Base-by-base conservation (phyloP, 75 land plant species). In the Larix kaempferi region DNA sequence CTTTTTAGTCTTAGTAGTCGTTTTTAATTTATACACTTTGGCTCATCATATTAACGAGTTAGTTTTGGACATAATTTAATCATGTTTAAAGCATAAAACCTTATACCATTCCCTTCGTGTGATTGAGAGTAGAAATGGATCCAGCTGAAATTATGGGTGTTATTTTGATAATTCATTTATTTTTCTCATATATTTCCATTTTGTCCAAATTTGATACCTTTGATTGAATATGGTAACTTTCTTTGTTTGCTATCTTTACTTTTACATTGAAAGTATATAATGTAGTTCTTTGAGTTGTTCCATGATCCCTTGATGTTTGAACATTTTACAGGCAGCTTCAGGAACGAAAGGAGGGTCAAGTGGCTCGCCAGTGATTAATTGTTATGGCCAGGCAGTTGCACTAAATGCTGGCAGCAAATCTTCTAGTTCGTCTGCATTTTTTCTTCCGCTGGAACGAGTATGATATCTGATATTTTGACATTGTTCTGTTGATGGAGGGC, bases 271-370 rank as follows among this genome's bases (percentile, higher is more conserved):
- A 41, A 39, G 15, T 21, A 69, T n/a, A 69, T 69, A 49, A 29
- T 37, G 35, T 33, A 15, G 16, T 66, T 35, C 71, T 66, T 66
- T 66, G 17, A 6, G 44, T 1, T 19, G 35, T 35, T 66, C 71
- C 17, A 16, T 35, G 71, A 2, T 66, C 4, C 17, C n/a, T 4
- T 74, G 29, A 44, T 74, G 22, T 80, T 56, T 37, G n/a, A 57
- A 16, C 73, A 17, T 56, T 25, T 77, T 79, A 27, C 85, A 96
- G 95, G 99, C 99, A 62, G 99, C 99, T 74, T 96, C 99, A 78
- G 99, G 99, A 26, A 96, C 99, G 7, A 96, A 96, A 81, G 99
- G 99, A 61, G 99, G 99, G 27, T 96, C 99, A 13, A 96, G 99
- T 84, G 99, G 99, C 14, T 96, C 99, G n/a, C 99, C 99, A 71